Base-by-base conservation (phyloP, 2,329 filamentous ascomycete species). In the Aspergillus transmontanensis region DNA sequence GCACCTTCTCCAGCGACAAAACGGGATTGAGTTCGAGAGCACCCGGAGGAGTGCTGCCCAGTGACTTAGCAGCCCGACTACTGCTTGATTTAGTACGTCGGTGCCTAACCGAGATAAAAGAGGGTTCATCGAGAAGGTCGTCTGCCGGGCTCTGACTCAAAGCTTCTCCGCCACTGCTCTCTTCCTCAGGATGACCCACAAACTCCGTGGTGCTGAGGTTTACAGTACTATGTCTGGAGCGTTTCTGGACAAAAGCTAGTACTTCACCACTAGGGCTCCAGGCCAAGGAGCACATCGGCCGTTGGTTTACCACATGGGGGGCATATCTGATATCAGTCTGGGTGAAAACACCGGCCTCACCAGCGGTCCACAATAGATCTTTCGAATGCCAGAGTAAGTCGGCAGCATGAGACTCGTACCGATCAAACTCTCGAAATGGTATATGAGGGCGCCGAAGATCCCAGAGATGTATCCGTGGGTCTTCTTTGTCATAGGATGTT, bases 321-420 rank as follows among this genome's bases (percentile, higher is more conserved):
- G 84, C 81, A 76, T 85, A 86, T 62, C 87, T 84, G 39, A 89
- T 80, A 69, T 90, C 87, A 36, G 84, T 86, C 71, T 90, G 87
- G 21, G 86, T 83, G 66, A 90, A 89, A 11, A 83, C 80, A 16
- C 87, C 87, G 64, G 86, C 83, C 54, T 84, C 81, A 7, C 86
- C 86, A 48, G 88, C 87, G 14, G 86, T 88, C 87, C 87, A 90
- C 43, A 90, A 78, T 7, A 87, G 78, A 72, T 89, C 86, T 73
- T 87, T 85, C 57, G 86, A 87, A 69, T 86, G 86, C 87, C 82
- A 90, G 19, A 89, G 79, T 73, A 90, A 77, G 68, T 89, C 87
- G 28, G 85, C 83, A 23, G 86, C 82, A 19, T 84, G 81, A 6
- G 80, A 82, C 55, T 81, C 78, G 69, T 87, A 86, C 60, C 82